These are phyloP conservation scores for Darksidea phi DNA, from an alignment of 495 filamentous ascomycete species.

Conservation along the genomic window DNA sequence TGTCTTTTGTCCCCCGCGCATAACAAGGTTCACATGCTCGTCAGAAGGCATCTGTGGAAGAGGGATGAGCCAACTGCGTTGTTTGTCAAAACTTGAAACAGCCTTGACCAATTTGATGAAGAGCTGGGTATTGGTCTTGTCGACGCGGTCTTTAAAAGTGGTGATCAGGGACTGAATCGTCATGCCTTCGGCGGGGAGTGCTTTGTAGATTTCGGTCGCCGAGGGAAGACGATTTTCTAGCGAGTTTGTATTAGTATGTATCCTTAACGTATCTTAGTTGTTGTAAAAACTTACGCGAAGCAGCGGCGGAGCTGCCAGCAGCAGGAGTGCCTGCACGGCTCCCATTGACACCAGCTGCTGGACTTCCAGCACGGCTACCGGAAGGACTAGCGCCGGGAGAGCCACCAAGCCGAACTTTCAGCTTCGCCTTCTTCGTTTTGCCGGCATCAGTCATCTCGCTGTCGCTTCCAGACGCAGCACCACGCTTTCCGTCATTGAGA, in stretches of 20 bases:
- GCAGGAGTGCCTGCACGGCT: constrained; percentile 46
- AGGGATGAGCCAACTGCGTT: constrained; percentile 17
- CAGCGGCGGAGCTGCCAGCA: constrained; percentile 49
- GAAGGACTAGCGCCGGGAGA: constrained; percentile 47
- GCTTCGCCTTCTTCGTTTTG: constrained; percentile 62
- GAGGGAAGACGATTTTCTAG: constrained; percentile 45
- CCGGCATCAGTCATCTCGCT: constrained; percentile 75
- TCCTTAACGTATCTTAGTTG: constrained; percentile 31
- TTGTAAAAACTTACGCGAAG: constrained; percentile 19
- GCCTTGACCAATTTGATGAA: constrained; percentile 59
- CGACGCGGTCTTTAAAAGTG: constrained; percentile 60
- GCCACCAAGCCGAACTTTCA: constrained; percentile 55
- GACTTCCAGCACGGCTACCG: constrained; percentile 42
- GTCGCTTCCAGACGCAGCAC: constrained; percentile 71
- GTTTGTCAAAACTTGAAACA: constrained; percentile 47
- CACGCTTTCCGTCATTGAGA: constrained; percentile 50
- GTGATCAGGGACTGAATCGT: constrained; percentile 60
- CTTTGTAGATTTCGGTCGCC: constrained; percentile 67
- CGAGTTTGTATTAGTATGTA: constrained; percentile 11
- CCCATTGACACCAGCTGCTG: constrained; percentile 51
- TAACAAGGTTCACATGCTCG: constrained; percentile 6
- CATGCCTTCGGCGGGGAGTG: constrained; percentile 67
- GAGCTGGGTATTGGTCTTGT: constrained; percentile 40
- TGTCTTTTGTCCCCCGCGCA: constrained; percentile 9
- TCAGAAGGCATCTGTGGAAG: constrained; percentile 25